phyloP scores from a whole-genome alignment of 495 filamentous ascomycete genomes.

The Xylaria castorea region DNA sequence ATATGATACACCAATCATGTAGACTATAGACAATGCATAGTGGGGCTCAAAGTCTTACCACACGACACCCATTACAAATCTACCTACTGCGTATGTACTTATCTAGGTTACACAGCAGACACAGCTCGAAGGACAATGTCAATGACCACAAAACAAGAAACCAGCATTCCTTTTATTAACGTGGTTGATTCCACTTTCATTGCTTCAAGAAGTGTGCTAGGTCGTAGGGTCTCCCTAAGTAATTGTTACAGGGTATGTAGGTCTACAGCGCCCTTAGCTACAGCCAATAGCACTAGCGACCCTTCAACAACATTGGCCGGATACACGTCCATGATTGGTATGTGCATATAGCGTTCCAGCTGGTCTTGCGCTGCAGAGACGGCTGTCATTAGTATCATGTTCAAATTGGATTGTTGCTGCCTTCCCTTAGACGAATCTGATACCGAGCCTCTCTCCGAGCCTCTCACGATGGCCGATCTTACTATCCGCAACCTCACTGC shows the following conservation, averaged over 20 bases:
- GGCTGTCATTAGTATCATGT: conserved; percentile 26
- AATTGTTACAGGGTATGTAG: background rate
- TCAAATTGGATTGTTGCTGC: conserved; percentile 27
- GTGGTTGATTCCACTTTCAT: background rate
- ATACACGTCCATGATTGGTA: conserved; percentile 15
- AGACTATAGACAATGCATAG: background rate
- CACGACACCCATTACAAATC: background rate
- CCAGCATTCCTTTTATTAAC: background rate
- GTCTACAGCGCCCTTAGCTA: conserved; percentile 24
- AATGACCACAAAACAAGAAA: background rate
- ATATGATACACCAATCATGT: background rate
- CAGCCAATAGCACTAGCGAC: conserved; percentile 27
- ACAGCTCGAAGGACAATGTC: background rate
- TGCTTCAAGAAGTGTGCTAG: background rate
- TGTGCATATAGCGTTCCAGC: conserved; percentile 10
- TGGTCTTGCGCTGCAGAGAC: conserved; percentile 24
- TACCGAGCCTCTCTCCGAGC: conserved; percentile 18
- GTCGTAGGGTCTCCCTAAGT: background rate
- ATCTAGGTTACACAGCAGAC: background rate
- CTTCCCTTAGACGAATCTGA: conserved; percentile 13
- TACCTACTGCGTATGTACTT: too few relatives aligned
- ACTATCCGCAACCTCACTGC: conserved; percentile 89
- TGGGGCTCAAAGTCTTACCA: background rate
- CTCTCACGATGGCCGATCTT: conserved; percentile 52
- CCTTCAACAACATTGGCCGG: conserved; percentile 16